Evolutionary conservation across 768 basidiomycete species (phyloP).

Genomic region (Amanita thiersii): DNA sequence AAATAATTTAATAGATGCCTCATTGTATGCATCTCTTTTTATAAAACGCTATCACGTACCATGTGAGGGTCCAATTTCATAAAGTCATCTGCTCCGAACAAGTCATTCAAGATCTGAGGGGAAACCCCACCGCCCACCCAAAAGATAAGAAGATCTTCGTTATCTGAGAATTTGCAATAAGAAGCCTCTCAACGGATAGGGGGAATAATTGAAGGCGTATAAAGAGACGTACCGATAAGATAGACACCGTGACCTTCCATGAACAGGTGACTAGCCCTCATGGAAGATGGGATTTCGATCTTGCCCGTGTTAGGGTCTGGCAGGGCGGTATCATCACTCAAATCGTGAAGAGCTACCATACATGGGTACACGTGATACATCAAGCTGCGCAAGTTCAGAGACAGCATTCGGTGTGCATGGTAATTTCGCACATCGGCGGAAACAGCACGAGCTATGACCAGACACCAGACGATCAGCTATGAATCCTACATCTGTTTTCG

Average conservation of each 20-base stretch:
- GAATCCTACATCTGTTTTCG: background rate
- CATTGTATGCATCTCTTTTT: background rate
- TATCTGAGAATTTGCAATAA: constrained; percentile 42
- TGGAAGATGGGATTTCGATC: constrained; percentile 63
- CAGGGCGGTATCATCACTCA: constrained; percentile 63
- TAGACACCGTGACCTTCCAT: constrained; percentile 94
- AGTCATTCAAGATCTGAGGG: constrained; percentile 72
- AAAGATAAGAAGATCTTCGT: constrained; percentile 79
- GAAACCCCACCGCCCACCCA: constrained; percentile 86
- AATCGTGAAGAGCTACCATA: constrained; percentile 80
- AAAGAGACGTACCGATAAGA: constrained; percentile 60
- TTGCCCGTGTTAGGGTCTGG: constrained; percentile 52
- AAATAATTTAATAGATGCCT: background rate
- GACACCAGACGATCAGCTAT: constrained; percentile 1
- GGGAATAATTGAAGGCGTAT: constrained; percentile 3
- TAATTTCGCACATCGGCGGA: constrained; percentile 92
- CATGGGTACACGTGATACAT: constrained; percentile 84
- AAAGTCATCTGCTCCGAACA: constrained; percentile 81
- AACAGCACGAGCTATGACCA: constrained; percentile 63
- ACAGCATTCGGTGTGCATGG: constrained; percentile 67
- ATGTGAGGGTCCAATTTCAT: constrained; percentile 58
- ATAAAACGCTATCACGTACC: constrained; percentile 32
- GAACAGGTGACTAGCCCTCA: constrained; percentile 74
- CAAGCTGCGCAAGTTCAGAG: constrained; percentile 58
- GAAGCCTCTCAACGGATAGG: background rate